phyloP scores from a whole-genome alignment of 345 rosid genomes.

The Brassica juncea region DNA sequence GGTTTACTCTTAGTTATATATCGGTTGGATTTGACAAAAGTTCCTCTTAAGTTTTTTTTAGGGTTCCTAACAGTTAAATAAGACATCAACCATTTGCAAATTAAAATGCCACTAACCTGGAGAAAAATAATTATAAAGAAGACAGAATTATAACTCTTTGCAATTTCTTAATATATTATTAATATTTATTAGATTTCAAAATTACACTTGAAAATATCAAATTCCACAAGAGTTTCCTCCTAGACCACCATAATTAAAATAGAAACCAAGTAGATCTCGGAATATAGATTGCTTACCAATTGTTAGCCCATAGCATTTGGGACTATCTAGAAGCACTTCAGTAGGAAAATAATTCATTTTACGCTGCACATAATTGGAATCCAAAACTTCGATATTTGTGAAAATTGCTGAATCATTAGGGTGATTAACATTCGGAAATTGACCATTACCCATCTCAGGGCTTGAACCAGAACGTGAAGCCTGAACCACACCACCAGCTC shows the following conservation, averaged over 20 bases:
- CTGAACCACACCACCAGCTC: conserved; percentile 16
- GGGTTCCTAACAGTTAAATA: neutral
- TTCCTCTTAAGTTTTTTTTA: too few species aligned
- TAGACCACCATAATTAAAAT: conserved; percentile 11
- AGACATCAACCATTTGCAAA: neutral
- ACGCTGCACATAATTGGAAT: neutral
- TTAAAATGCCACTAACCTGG: neutral
- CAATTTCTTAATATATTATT: neutral
- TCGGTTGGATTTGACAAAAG: too few species aligned
- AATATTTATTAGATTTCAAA: neutral
- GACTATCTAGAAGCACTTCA: conserved; percentile 5
- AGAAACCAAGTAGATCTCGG: neutral
- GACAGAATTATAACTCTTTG: neutral
- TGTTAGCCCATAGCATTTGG: conserved; percentile 11
- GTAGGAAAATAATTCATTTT: neutral
- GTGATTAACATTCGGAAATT: neutral
- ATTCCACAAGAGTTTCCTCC: conserved; percentile 22
- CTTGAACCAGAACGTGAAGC: neutral
- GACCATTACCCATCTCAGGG: conserved; percentile 25
- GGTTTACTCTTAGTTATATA: too few species aligned
- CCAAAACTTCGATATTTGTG: neutral
- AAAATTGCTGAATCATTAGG: neutral
- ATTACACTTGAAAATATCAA: neutral
- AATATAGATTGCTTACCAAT: neutral
- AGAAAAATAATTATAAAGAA: neutral